Base-by-base conservation (phyloP, 345 rosid species). In the Brassica rapa region DNA sequence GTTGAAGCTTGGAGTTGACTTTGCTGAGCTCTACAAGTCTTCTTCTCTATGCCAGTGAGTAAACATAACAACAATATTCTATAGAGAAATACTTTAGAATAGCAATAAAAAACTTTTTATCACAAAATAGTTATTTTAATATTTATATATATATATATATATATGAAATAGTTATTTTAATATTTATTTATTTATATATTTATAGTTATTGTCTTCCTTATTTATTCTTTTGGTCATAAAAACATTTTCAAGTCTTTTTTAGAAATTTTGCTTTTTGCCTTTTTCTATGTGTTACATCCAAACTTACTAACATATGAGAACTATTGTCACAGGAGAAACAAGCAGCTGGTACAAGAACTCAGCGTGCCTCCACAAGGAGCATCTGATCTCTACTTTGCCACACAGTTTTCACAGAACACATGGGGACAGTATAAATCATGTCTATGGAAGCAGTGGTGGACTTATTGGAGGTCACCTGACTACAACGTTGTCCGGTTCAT, bases 391-490 rank as follows among this genome's bases (percentile, higher is more conserved):
- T 77, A 85, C 68, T 90, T 90, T 64, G 61, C 84, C 4, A 77
- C 82, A 33, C 86, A 84, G 61, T 90, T 84, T 43, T 85, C 89
- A 0, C 91, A 88, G 63, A 70, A 89, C 46, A 59, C 78, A 32
- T 86, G 85, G 87, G 89, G 88, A 14, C 95, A 90, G 27, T 87
- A 83, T 82, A 87, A 86, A 75, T 84, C 87, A 61, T 89, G 93
- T 77, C 68, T 87, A 5, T 90, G 96, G 96, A 89, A 89, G 65
- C 90, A 86, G 37, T 85, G 88, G 91, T 85, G 90, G 89, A 87
- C 91, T 16, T 87, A 86, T 7, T 90, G 96, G 96, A 84, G 96
- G 83, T 89, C 88, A 77, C 90, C 91, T 30, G 90, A 89, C 56
- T 89, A 89, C 37, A 90, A 89, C 78, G 84, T 86, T 32, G 88